Base-by-base conservation (phyloP, 306 rosid genomes). In the Inga leiocalycina region DNA sequence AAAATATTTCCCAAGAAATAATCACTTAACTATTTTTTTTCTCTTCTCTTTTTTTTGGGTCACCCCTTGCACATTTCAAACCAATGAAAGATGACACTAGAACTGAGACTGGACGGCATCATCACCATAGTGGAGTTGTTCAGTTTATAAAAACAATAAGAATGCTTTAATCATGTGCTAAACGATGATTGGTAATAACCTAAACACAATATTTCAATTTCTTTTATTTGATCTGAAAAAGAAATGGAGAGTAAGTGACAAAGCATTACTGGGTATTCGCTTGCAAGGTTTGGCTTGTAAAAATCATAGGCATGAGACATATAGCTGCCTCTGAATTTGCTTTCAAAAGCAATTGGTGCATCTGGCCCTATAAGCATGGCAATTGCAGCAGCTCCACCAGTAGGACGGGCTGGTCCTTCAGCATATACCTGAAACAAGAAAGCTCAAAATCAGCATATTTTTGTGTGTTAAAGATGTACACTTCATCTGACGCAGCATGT, bases 361-460 rank as follows among this genome's bases (percentile, higher is more conserved):
- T 92, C 94, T 79, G 94, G 97, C 57, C 97, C 95, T 64, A 92
- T 81, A 75, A 94, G 95, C 89, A 91, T 75, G 67, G 97, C 97
- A 88, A 94, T 81, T 56, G 97, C 98, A 77, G 95, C 97, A 71
- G 98, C 98, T 85, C 98, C 98, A 70, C 98, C 97, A 3, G 98
- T 94, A n/a, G 98, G 97, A 64, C 97, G 88, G 75, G 98, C 97
- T 0, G 98, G 95, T 81, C 98, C 98, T 78, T 91, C 97, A 5
- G 98, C 98, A 70, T 91, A 94, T 71, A 94, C 94, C 98, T 92
- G 87, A 84, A 79, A 82, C 70, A 82, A 76, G 59, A 77, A 62
- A 83, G 66, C 30, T 69, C 56, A 3, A 37, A 39, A 19, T 81
- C 32, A 57, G 68, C 69, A 67, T 57, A 77, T 35, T 34, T 71